Base-by-base conservation (phyloP, 192 early-diverging fungal genomes). In the Thoreauomyces humboldtii region DNA sequence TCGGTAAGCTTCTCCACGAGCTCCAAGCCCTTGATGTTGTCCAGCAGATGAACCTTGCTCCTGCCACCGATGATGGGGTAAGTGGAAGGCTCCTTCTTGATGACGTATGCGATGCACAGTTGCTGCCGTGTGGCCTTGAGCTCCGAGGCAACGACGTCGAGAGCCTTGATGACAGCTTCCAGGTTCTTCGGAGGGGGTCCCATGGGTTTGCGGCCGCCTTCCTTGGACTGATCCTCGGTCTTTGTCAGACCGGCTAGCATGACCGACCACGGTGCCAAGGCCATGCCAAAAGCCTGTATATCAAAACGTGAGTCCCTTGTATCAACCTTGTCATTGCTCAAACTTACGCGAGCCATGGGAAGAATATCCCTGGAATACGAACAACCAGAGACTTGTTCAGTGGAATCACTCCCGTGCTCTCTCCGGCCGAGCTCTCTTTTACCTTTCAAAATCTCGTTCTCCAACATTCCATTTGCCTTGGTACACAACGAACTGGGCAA, bases 401-500 rank as follows among this genome's bases (percentile, higher is more conserved):
- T n/a, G n/a, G n/a, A n/a, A n/a, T n/a, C n/a, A n/a, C n/a, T n/a
- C n/a, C n/a, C n/a, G n/a, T n/a, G n/a, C n/a, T n/a, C n/a, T n/a
- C n/a, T n/a, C n/a, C n/a, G n/a, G n/a, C n/a, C n/a, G n/a, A n/a
- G n/a, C n/a, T n/a, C n/a, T n/a, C n/a, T n/a, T n/a, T n/a, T n/a
- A n/a, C n/a, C 65, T 46, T n/a, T 73, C 71, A 56, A 73, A 71
- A 27, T 73, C 71, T 4, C 71, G 56, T 3, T 55, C 17, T 33
- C 32, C 62, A n/a, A 63, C 37, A 29, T 62, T 70, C 71, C 71
- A 73, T 53, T 47, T 60, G 28, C 71, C 71, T 64, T 73, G 71
- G 42, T 73, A 73, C n/a, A 73, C 47, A 21, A 54, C 59, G 51
- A 73, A 63, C 14, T 44, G 66, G 15, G 59, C 55, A 12, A 64